These are phyloP conservation scores for Buddleja alternifolia DNA, from an alignment of 257 asterid species.

Conservation along the genomic window DNA sequence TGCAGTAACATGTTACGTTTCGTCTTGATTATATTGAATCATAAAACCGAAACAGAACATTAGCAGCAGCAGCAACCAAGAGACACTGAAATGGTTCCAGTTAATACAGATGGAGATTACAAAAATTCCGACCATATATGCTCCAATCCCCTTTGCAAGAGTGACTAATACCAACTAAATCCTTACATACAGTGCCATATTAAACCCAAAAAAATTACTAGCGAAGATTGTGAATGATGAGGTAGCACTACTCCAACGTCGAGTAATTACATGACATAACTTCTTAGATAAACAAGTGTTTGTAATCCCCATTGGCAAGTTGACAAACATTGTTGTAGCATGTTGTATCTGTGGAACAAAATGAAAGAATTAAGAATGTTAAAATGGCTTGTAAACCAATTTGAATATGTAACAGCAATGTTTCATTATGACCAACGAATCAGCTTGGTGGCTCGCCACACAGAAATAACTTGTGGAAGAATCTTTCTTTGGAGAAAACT, in stretches of 20 bases:
- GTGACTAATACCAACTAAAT: neutral
- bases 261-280: neutral
- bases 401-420: neutral
- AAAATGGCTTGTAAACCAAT: neutral
- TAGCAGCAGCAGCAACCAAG: slow-evolving; percentile 11
- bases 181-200: neutral
- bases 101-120: slow-evolving; percentile 1
- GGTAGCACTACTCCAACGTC: neutral
- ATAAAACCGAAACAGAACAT: neutral
- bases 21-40: neutral
- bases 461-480: slow-evolving; percentile 4
- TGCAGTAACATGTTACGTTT: neutral
- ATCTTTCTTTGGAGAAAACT: neutral
- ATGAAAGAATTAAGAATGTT: slow-evolving; percentile 13
- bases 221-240: slow-evolving; percentile 2
- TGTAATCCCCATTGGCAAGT: slow-evolving; percentile 78
- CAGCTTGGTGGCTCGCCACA: neutral
- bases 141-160: slow-evolving; percentile 3
- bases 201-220: slow-evolving; percentile 11
- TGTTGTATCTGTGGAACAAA: slow-evolving; percentile 50
- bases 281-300: slow-evolving; percentile 64
- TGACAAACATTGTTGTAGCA: slow-evolving; percentile 66
- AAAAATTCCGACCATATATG: neutral
- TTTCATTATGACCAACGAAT: neutral
- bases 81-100: neutral